These are phyloP conservation scores for Ustilago vetiveriae DNA, from an alignment of 1,284 basidiomycete genomes.

Conservation along the genomic window DNA sequence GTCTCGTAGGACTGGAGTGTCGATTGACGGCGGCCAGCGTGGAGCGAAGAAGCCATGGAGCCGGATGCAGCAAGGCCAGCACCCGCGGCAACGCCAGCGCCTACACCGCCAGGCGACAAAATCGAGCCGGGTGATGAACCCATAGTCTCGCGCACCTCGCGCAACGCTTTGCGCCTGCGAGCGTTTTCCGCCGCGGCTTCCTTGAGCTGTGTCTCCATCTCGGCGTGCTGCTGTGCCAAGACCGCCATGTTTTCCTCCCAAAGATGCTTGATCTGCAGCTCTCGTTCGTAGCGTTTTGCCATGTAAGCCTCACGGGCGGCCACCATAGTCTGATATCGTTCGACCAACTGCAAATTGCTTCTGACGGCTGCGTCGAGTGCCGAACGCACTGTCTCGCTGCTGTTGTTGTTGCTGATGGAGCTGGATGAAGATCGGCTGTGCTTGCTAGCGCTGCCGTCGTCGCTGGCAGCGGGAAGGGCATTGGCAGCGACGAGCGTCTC, in stretches of 20 bases:
- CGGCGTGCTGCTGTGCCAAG: slow-evolving; percentile 86
- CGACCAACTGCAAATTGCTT: slow-evolving; percentile 70
- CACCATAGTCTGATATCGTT: slow-evolving; percentile 78
- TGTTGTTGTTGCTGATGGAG: slow-evolving; percentile 13
- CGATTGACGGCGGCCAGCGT: slow-evolving; percentile 20
- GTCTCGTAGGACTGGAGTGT: slow-evolving; percentile 19
- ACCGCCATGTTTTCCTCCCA: slow-evolving; percentile 93
- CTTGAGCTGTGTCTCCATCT: slow-evolving; percentile 76
- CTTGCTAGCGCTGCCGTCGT: slow-evolving; percentile 57
- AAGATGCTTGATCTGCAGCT: slow-evolving; percentile 75
- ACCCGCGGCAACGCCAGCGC: slow-evolving; percentile 7
- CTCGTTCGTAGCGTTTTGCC: slow-evolving; percentile 74
- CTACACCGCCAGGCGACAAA: slow-evolving; percentile 16
- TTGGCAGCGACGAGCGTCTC: slow-evolving; percentile 24
- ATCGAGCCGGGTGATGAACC: slow-evolving; percentile 66
- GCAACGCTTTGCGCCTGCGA: slow-evolving; percentile 68
- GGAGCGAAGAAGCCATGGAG: slow-evolving; percentile 12
- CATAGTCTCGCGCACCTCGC: slow-evolving; percentile 56
- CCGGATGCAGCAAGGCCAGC: slow-evolving; percentile 13
- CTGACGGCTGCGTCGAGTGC: slow-evolving; percentile 25
- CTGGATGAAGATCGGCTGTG: slow-evolving; percentile 72
- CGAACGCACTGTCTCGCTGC: slow-evolving; percentile 33
- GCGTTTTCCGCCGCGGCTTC: slow-evolving; percentile 70
- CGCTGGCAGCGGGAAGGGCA: slow-evolving; percentile 9
- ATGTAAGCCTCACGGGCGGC: slow-evolving; percentile 82